Evolutionary conservation across 495 filamentous ascomycete genomes (phyloP).

Genomic region (Aspergillus heteromorphus): DNA sequence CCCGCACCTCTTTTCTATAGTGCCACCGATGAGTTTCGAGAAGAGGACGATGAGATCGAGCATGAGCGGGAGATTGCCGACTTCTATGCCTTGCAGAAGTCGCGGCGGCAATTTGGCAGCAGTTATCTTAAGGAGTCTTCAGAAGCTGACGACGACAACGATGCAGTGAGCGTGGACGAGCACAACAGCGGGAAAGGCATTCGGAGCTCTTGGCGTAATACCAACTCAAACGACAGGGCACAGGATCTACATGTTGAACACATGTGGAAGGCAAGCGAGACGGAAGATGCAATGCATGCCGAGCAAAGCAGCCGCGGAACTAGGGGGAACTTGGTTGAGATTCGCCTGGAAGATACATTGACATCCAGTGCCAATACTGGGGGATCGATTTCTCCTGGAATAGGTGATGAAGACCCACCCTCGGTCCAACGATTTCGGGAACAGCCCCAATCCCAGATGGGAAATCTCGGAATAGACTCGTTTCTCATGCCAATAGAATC

Average conservation of each 20-base stretch:
- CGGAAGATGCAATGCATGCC: conserved; percentile 26
- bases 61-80: conserved; percentile 89
- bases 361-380: conserved; percentile 39
- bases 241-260: conserved; percentile 23
- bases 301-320: conserved; percentile 50
- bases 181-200: conserved; percentile 41
- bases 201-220: conserved; percentile 51
- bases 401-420: conserved; percentile 64
- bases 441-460: conserved; percentile 32
- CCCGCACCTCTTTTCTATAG: conserved; percentile 92
- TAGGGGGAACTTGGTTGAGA: conserved; percentile 75
- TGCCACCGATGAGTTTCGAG: conserved; percentile 70
- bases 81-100: conserved; percentile 83
- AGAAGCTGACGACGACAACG: conserved; percentile 68
- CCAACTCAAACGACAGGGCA: conserved; percentile 23
- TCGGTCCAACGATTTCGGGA: conserved; percentile 79
- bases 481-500: conserved; percentile 45
- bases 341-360: conserved; percentile 71
- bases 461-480: conserved; percentile 28
- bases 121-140: conserved; percentile 74
- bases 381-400: conserved; percentile 54
- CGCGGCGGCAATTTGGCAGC: conserved; percentile 78
- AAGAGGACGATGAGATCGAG: conserved; percentile 88
- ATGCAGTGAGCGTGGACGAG: conserved; percentile 53
- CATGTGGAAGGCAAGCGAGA: conserved; percentile 28